phyloP scores from a whole-genome alignment of 495 filamentous ascomycete genomes.

The Daldinia decipiens region DNA sequence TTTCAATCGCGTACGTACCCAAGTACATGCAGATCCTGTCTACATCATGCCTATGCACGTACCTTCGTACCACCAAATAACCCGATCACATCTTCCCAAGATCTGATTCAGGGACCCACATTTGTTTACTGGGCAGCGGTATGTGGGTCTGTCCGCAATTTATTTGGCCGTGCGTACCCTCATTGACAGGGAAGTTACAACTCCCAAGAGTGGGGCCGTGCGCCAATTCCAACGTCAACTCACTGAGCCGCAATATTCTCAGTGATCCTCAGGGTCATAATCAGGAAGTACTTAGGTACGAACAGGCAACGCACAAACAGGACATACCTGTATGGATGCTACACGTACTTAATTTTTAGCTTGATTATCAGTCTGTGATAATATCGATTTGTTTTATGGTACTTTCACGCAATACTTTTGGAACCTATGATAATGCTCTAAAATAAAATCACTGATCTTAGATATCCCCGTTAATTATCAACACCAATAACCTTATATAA shows the following conservation, averaged over 20 bases:
- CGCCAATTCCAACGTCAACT: constrained; percentile 29
- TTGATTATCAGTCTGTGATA: neutral
- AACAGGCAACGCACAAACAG: neutral
- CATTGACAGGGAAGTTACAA: neutral
- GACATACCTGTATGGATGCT: neutral
- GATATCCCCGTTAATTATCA: neutral
- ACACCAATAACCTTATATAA: neutral
- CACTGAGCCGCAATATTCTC: constrained; percentile 22
- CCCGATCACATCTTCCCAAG: neutral
- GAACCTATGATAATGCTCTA: neutral
- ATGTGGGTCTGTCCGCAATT: neutral
- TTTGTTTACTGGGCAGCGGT: neutral
- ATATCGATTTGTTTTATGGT: neutral
- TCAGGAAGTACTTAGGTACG: neutral
- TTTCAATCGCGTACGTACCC: neutral
- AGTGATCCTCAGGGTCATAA: neutral
- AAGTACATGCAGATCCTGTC: neutral
- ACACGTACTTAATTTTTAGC: neutral
- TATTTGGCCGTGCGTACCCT: too few relatives aligned
- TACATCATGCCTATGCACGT: neutral
- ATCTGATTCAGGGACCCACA: neutral
- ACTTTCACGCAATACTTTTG: neutral
- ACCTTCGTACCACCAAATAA: constrained; percentile 1
- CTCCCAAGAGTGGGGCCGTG: neutral
- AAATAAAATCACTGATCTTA: neutral